Conservation (phyloP, 345 rosid species). For the Citrus australasica region DNA sequence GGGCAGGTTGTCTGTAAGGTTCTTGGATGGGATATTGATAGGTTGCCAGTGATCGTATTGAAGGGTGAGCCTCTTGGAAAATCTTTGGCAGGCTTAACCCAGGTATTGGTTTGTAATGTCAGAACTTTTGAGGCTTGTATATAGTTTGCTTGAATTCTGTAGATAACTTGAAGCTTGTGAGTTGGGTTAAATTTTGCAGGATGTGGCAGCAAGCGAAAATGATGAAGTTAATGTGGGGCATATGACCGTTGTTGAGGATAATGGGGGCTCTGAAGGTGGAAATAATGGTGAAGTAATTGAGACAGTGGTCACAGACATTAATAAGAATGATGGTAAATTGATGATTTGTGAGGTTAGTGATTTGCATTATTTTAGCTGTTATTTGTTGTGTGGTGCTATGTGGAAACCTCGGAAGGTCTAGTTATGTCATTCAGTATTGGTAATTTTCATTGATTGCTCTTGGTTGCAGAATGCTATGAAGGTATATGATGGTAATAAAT, state of each 20-base stretch:
- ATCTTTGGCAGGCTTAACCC: constrained; percentile 9
- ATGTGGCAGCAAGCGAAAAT: constrained; percentile 1
- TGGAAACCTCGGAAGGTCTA: neutral
- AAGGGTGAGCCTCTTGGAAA: constrained; percentile 38
- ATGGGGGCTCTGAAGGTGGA: constrained; percentile 2
- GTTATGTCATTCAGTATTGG: neutral
- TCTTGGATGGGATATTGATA: constrained; percentile 49
- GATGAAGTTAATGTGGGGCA: constrained; percentile 7
- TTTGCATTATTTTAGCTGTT: neutral
- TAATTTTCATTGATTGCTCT: neutral
- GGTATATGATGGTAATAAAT: neutral
- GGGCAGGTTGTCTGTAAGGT: constrained; percentile 51
- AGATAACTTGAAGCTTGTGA: neutral
- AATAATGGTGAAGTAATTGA: constrained; percentile 10
- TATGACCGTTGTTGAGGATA: neutral
- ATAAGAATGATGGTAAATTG: constrained; percentile 2
- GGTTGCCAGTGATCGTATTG: constrained; percentile 37
- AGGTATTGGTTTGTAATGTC: constrained; percentile 12
- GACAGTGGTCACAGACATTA: constrained; percentile 1
- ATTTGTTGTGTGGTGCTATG: neutral
- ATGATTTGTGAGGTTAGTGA: constrained; percentile 14
- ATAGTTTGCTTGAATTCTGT: neutral
- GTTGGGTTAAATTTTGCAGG: constrained; percentile 6
- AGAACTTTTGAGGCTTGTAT: neutral
- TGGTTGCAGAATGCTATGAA: constrained; percentile 17